Base-by-base conservation (phyloP, 768 basidiomycete species). In the Dacryopinax primogenitus region DNA sequence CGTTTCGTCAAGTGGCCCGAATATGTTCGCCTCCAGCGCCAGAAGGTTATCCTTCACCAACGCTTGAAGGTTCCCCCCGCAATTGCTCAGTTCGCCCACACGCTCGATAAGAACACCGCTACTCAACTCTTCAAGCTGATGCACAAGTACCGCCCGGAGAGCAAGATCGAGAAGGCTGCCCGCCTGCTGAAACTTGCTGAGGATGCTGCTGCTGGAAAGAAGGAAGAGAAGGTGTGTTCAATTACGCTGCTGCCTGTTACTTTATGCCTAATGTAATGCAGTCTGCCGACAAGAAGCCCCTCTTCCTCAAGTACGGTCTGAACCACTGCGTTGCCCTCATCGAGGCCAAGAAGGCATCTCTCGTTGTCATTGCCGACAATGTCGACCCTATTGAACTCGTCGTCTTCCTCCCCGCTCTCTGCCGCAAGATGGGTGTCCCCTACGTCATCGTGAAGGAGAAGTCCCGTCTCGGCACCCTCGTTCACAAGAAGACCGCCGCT, bases 1-100 rank as follows among this genome's bases (percentile, higher is more conserved):
- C 90, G 94, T 76, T 97, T 97, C 80, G 90, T 97, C 80, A 97
- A 96, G 77, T 99, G 95, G 95, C 95, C 95, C 71, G 92, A 94
- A 80, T 98, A 98, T 74, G 85, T 98, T 71, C 91, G 93, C 74
- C 87, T 98, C 51, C 95, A 98, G 75, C 86, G 95, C 75, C 93
- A 97, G 79, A 97, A 97, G 81, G 92, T 97, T 73, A 95, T 98
- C 78, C 87, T 98, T 67, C 81, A 90, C 83, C 92, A 97, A 79
- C 91, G 95, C 72, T 82, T 98, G 71, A 98, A 98, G 84, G 93
- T 96, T 30, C 95, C 95, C 70, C 95, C 95, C 39, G 91, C 95
- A 71, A 94, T 99, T 72, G 90, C 93, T 61, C 95, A 99, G 76
- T 97, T 98, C 83, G 85, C 74, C 63, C 84, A 90, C 80, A 93